Evolutionary conservation across 805 yeast genomes (phyloP), one percentile per base, ranked within the genome.

Genomic region (Zygotorulaspora sp.): DNA sequence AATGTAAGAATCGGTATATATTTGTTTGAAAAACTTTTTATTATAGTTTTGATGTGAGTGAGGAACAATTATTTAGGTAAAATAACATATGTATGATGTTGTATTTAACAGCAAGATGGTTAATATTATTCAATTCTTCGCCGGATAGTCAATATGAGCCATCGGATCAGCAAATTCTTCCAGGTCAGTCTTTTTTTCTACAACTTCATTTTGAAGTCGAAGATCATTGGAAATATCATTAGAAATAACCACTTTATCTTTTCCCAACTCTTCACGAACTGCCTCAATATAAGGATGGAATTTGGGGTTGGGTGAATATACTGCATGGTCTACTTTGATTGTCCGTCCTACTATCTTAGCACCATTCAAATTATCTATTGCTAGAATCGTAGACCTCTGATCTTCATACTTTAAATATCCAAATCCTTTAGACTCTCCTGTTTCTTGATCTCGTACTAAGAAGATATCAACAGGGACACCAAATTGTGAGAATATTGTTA

Each of bases 291-390:
- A 75, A 36, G 72, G 76, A 12, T 50, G 56, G 45, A 77, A 78
- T 6, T 70, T 75, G 10, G 70, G 72, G 47, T 71, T 65, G 25
- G 80, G 74, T 41, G 69, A 73, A 54, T 72, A 83, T 41, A 74
- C 68, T 3, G 79, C 74, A 65, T 86, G 95, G 53, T 86, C 94
- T 1, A 87, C 92, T 40, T 74, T 65, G 2, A 80, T 48, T 7
- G 44, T 36, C 22, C 73, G 58, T 7, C 80, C 85, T 28, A 72
- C 68, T 1, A 84, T 44, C 18, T 54, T 63, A 1, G 68, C 58
- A 1, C 96, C 95, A 55, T 86, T 85, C 45, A 90, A 67, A 56
- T 90, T 90, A 61, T 90, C 97, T 3, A 90, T 80, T 0, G 97
- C 96, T 18, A 90, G 65, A 0, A 86, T 73, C 13, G 95, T 78